These are phyloP conservation scores for Capronia coronata DNA, from an alignment of 2,329 filamentous ascomycete genomes.

Conservation along the genomic window DNA sequence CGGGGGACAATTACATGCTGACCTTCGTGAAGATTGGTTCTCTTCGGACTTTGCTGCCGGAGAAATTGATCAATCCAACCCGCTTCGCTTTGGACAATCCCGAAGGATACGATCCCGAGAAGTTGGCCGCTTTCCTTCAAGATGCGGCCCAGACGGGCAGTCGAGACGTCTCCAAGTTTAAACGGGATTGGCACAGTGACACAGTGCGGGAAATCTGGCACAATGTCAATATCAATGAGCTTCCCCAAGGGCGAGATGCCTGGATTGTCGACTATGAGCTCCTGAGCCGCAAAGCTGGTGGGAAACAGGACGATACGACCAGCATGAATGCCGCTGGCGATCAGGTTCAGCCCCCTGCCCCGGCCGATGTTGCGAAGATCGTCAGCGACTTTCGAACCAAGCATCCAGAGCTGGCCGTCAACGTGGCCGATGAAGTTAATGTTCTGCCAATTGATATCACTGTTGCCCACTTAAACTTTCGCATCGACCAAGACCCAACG, in stretches of 20 bases:
- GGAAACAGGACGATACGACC: constrained; percentile 27
- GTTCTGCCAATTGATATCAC: constrained; percentile 19
- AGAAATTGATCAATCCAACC: constrained; percentile 36
- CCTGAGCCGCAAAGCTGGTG: constrained; percentile 32
- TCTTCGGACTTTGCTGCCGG: constrained; percentile 39
- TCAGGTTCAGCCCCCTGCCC: constrained; percentile 2
- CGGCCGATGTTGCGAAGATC: constrained; percentile 10
- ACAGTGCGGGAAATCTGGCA: constrained; percentile 39
- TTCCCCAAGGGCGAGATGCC: constrained; percentile 36
- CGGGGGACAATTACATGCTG: constrained; percentile 4
- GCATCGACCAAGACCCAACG: constrained; percentile 27
- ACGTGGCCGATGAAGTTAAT: constrained; percentile 10
- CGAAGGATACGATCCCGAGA: constrained; percentile 32
- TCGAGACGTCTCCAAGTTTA: constrained; percentile 36
- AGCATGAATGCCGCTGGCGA: constrained; percentile 1
- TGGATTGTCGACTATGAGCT: constrained; percentile 40
- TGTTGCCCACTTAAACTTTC: constrained; percentile 33
- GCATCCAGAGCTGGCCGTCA: constrained; percentile 18
- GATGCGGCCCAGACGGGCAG: constrained; percentile 34
- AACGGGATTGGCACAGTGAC: constrained; percentile 36
- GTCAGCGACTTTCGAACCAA: constrained; percentile 17
- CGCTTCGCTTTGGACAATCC: constrained; percentile 37
- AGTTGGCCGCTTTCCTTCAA: constrained; percentile 34
- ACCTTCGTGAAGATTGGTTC: constrained; percentile 35
- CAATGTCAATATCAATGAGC: constrained; percentile 32